Evolutionary conservation across 2,329 filamentous ascomycete genomes (phyloP), one percentile per base, ranked within the genome.

Genomic region (Pezicula carpinea): DNA sequence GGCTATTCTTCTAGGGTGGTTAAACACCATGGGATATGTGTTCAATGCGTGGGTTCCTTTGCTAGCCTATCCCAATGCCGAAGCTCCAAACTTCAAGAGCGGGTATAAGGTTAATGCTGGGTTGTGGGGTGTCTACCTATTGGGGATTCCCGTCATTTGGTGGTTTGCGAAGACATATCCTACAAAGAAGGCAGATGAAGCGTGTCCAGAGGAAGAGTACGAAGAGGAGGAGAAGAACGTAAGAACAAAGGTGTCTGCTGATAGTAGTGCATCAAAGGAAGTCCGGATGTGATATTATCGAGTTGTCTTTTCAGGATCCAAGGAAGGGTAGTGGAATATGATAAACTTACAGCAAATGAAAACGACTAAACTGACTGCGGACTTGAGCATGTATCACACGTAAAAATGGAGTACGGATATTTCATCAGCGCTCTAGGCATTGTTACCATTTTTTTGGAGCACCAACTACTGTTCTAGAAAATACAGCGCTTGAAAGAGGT

Each of bases 381-480:
- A 29, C 10, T 11, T 8, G 8, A 8, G 8, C 10, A 29, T 26
- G 13, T 29, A 29, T 29, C 26, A 29, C 26, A 11, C 10, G 10
- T 29, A 29, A 11, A 11, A 29, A 29, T 11, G 6, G 26, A 11
- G 26, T 4, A 2, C 5, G 5, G 26, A 29, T 11, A 29, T 29
- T 29, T 29, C 26, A 29, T 10, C 35, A 14, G 35, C 14, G 6
- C 4, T 38, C 13, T 38, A 19, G 35, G 17, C 17, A 15, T 18
- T 17, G 18, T 44, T 61, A 64, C 61, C 62, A 62, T 43, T 60
- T 63, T 48, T 64, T 66, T 2, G 64, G 64, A 5, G 63, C 64
- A 19, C 57, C 59, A 26, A 66, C 59, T 3, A 66, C 56, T n/a
- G 59, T 60, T 35, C 63, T 56, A 5, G 61, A 65, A 44, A 66